Conservation (phyloP, 2,329 filamentous ascomycete species). For the Alternaria postmessia region DNA sequence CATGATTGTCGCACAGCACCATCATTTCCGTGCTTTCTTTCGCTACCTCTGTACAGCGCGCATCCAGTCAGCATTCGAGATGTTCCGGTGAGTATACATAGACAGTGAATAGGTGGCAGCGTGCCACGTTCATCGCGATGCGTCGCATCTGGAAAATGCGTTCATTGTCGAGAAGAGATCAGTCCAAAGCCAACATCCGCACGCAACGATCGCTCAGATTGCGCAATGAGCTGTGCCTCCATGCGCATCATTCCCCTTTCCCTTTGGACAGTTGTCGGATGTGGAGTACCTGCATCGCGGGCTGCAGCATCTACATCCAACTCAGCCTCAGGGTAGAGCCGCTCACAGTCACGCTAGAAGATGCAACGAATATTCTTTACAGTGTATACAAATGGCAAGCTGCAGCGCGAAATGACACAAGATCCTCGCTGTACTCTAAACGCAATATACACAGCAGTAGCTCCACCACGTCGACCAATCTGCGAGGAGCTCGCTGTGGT, state of each 20-base stretch:
- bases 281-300: neutral
- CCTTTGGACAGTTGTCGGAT: neutral
- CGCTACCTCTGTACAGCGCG: neutral
- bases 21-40: neutral
- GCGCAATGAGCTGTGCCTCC: neutral
- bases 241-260: neutral
- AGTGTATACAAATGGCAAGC: slow-evolving; percentile 15
- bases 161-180: neutral
- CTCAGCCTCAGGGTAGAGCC: slow-evolving; percentile 24
- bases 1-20: neutral
- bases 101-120: too few species aligned
- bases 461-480: slow-evolving; percentile 13
- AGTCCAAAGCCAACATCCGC: neutral
- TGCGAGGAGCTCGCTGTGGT: neutral
- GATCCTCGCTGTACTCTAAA: slow-evolving; percentile 9
- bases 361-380: slow-evolving; percentile 25
- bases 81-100: neutral
- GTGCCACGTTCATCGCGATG: neutral
- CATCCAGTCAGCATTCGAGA: neutral
- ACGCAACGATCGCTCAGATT: neutral
- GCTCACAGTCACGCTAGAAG: slow-evolving; percentile 22
- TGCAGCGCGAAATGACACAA: slow-evolving; percentile 16
- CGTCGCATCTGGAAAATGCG: neutral
- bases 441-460: slow-evolving; percentile 19
- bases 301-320: slow-evolving; percentile 4